Evolutionary conservation across 768 basidiomycete genomes (phyloP).

Genomic region (Rhizopogon roseolus): DNA sequence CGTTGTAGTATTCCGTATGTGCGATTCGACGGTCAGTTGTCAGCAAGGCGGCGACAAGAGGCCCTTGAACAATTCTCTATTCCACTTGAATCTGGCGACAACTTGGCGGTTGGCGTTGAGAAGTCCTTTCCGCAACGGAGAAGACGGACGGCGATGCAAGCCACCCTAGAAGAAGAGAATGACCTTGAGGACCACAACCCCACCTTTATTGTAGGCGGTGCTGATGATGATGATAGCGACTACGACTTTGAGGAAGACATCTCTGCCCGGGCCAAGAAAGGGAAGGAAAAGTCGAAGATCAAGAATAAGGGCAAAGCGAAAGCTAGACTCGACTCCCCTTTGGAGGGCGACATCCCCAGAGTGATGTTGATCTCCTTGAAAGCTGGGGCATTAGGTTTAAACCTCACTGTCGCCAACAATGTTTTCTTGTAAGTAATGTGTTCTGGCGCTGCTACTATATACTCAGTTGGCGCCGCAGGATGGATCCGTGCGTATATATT

Average conservation of each 20-base stretch:
- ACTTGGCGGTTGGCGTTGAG: constrained; percentile 11
- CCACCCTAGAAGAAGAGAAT: constrained; percentile 6
- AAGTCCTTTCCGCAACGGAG: constrained; percentile 8
- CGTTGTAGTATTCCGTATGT: constrained; percentile 61
- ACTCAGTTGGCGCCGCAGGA: constrained; percentile 35
- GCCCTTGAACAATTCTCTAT: constrained; percentile 69
- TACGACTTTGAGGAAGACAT: constrained; percentile 26
- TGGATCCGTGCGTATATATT: constrained; percentile 68
- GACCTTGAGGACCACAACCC: constrained; percentile 26
- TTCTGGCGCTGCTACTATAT: background rate
- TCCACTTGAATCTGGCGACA: constrained; percentile 43
- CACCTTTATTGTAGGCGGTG: constrained; percentile 28
- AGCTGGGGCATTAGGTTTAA: constrained; percentile 81
- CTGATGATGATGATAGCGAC: constrained; percentile 8
- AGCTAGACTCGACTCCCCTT: constrained; percentile 17
- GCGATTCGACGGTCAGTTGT: constrained; percentile 84
- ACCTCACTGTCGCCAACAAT: constrained; percentile 86
- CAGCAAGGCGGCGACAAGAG: constrained; percentile 74
- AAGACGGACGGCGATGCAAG: constrained; percentile 5
- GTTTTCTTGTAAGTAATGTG: constrained; percentile 60
- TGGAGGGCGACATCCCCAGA: constrained; percentile 48
- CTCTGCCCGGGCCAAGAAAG: constrained; percentile 26
- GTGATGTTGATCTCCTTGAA: constrained; percentile 89
- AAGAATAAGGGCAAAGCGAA: constrained; percentile 38
- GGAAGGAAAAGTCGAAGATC: constrained; percentile 28